Percentiles rank a stretch among this genome's conserved stretches.
Evolutionary conservation across 140 eudicot species (phyloP).

Genomic region (Oenanthe javanica): DNA sequence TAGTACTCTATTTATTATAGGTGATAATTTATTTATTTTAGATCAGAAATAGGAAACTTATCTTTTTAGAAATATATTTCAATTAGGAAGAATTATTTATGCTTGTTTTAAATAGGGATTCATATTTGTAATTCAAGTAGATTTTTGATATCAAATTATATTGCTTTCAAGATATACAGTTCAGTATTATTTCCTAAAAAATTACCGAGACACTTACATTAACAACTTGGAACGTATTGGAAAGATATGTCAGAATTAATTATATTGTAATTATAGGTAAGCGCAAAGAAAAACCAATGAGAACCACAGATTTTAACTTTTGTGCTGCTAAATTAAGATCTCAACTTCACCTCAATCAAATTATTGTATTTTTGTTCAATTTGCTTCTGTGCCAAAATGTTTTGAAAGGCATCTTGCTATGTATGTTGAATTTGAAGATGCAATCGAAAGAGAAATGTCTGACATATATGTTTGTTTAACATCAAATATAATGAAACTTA

Average conservation of each 20-base stretch:
- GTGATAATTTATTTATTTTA: neutral
- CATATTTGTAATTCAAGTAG: neutral
- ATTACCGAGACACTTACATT: neutral
- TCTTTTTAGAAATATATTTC: neutral
- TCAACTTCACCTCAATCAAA: neutral
- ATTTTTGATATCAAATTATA: neutral
- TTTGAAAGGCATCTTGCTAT: neutral
- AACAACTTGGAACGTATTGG: neutral
- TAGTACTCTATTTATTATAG: neutral
- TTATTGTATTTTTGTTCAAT: neutral
- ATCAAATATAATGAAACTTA: neutral
- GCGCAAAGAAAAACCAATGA: neutral
- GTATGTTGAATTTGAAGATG: neutral
- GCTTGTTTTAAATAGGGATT: neutral
- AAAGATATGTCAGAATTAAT: neutral
- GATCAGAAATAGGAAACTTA: neutral
- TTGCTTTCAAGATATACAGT: neutral
- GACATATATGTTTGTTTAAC: neutral
- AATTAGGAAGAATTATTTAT: neutral
- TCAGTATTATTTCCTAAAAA: neutral
- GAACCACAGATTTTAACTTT: neutral
- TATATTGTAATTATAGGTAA: neutral
- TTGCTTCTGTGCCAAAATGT: neutral
- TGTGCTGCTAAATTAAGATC: neutral
- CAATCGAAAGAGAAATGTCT: neutral